phyloP scores from a whole-genome alignment of 2,329 filamentous ascomycete genomes.

The Claviceps humidiphila region DNA sequence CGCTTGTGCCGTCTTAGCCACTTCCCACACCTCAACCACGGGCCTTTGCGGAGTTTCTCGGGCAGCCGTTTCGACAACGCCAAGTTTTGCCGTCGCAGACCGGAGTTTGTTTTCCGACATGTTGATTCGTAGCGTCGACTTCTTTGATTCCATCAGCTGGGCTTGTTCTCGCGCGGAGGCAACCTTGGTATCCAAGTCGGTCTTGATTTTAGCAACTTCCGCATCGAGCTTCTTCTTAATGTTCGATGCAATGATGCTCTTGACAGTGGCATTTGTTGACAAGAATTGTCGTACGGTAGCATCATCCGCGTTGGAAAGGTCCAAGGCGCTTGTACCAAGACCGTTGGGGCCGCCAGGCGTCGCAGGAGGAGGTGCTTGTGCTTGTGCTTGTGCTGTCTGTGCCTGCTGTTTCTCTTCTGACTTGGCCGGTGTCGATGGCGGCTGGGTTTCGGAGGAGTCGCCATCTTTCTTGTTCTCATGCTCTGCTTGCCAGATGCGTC shows the following conservation, averaged over 20 bases:
- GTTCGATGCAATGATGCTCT: conserved; percentile 45
- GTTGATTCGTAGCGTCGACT: conserved; percentile 60
- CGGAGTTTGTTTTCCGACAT: conserved; percentile 61
- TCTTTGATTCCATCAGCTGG: conserved; percentile 61
- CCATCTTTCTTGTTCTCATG: conserved; percentile 18
- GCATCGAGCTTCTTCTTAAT: conserved; percentile 58
- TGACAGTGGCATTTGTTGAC: conserved; percentile 41
- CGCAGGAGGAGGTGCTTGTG: conserved; percentile 9
- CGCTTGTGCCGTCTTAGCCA: conserved; percentile 46
- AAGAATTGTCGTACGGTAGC: conserved; percentile 44
- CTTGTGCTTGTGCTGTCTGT: conserved; percentile 11
- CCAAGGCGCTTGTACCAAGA: conserved; percentile 20
- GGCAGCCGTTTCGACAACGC: conserved; percentile 68
- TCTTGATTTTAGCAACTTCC: conserved; percentile 47
- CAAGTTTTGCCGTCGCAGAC: conserved; percentile 55
- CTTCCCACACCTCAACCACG: conserved; percentile 75
- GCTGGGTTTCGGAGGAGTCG: conserved; percentile 10
- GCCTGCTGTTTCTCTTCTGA: conserved; percentile 24
- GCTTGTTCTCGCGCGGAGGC: conserved; percentile 46
- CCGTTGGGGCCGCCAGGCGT: conserved; percentile 22
- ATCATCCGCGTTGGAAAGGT: conserved; percentile 39
- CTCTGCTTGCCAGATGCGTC: conserved; percentile 48
- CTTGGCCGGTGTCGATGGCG: conserved; percentile 19
- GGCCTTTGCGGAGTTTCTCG: conserved; percentile 74
- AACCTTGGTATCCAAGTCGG: conserved; percentile 42